Evolutionary conservation across 129 eudicot species (phyloP), one percentile per base, ranked within the genome.

Genomic region (Tanacetum coccineum): DNA sequence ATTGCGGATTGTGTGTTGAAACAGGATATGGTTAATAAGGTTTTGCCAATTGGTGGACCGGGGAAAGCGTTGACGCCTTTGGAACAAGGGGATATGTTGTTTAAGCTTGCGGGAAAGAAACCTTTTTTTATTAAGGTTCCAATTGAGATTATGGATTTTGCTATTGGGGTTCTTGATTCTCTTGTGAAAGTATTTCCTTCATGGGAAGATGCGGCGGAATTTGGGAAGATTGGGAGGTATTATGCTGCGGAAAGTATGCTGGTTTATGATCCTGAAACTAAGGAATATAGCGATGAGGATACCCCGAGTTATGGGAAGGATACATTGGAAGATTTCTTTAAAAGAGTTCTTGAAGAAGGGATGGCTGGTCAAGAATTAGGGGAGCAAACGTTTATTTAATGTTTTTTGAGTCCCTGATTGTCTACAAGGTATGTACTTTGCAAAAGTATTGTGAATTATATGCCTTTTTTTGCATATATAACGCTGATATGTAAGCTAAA

Each of bases 191-290:
- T 85, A 13, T 81, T 92, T 68, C 96, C 98, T 62, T 82, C 87
- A 1, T 15, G 88, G 89, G 98, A 92, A 70, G 98, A 92, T 78
- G 95, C 74, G 1, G 98, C 96, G 0, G 98, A 92, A 77, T 92
- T 81, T 80, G 98, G 98, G 73, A 92, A 92, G 70, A 88, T 92
- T 3, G 98, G 98, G 39, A 82, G 98, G 87, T 92, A 92, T 74
- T 92, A 88, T 84, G 98, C 96, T 0, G 98, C 96, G 0, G 98
- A 92, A 67, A 92, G 98, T 60, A 92, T 92, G 96, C 58, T 92
- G 72, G 36, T 88, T 61, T 92, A 84, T 84, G 96, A 92, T 74
- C 91, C 95, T 0, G 89, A 82, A 68, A 86, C 84, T 14, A 95
- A 91, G 60, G 76, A 88, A 50, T 92, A 92, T 30, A 76, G 65